Evolutionary conservation across 2,329 filamentous ascomycete species (phyloP).

Genomic region (Cercospora beticola): DNA sequence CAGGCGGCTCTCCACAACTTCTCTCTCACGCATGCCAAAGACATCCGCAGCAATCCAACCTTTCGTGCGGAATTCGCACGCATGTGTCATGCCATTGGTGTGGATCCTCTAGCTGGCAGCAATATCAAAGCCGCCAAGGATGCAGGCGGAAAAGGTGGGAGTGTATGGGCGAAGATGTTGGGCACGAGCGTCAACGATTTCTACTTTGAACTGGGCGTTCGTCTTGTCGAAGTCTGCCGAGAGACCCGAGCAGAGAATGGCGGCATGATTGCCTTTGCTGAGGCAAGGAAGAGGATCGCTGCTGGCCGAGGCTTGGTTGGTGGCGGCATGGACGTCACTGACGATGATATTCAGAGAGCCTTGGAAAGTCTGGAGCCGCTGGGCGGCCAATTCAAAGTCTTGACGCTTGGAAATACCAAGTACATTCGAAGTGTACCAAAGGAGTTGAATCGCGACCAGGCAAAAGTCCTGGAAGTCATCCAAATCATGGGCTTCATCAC

Average conservation of each 20-base stretch:
- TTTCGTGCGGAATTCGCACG: conserved; percentile 97
- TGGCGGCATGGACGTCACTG: conserved; percentile 72
- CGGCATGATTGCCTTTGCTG: conserved; percentile 79
- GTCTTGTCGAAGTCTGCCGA: conserved; percentile 88
- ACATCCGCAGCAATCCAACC: conserved; percentile 90
- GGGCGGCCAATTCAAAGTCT: conserved; percentile 81
- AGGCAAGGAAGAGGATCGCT: conserved; percentile 74
- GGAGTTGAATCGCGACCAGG: conserved; percentile 92
- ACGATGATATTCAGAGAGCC: conserved; percentile 89
- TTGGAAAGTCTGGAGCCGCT: conserved; percentile 84
- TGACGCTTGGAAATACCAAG: conserved; percentile 77
- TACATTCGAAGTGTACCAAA: conserved; percentile 93
- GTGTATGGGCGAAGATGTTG: conserved; percentile 89
- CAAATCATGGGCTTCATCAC: conserved; percentile 89
- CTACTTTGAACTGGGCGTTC: conserved; percentile 96
- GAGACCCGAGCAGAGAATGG: conserved; percentile 87
- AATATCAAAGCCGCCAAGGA: conserved; percentile 38
- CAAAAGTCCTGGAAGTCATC: conserved; percentile 84
- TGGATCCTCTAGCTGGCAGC: conserved; percentile 76
- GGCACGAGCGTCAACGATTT: conserved; percentile 95
- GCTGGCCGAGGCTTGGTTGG: conserved; percentile 74
- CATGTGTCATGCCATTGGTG: conserved; percentile 96
- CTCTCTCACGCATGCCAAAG: conserved; percentile 87
- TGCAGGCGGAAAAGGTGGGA: conserved; percentile 56
- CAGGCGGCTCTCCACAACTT: conserved; percentile 94